phyloP scores from a whole-genome alignment of 768 basidiomycete species.

The Galerina sulciceps region DNA sequence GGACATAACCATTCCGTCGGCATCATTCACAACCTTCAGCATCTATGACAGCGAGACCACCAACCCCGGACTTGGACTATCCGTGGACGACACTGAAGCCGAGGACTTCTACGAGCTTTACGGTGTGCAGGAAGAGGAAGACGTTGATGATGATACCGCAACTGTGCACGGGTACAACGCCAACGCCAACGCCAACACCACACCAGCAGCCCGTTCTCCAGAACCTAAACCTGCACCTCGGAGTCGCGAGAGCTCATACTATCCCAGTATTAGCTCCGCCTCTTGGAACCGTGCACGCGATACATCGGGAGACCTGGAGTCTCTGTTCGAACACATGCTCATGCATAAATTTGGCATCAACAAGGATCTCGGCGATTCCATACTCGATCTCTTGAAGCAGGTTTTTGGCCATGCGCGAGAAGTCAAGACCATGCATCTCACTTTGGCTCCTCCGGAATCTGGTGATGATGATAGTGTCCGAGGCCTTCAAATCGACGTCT shows the following conservation, averaged over 20 bases:
- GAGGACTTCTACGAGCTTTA: constrained; percentile 27
- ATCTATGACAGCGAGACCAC: constrained; percentile 22
- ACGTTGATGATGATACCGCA: constrained; percentile 31
- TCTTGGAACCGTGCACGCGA: constrained; percentile 47
- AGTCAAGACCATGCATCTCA: constrained; percentile 54
- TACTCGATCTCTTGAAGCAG: constrained; percentile 48
- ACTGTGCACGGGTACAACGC: constrained; percentile 16
- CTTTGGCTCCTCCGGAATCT: constrained; percentile 53
- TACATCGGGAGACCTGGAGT: constrained; percentile 53
- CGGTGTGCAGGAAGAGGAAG: constrained; percentile 28
- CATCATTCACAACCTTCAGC: constrained; percentile 30
- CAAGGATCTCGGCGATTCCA: constrained; percentile 50
- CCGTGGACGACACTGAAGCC: constrained; percentile 24
- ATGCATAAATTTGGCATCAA: constrained; percentile 53
- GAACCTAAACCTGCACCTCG: not conserved
- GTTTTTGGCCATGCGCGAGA: constrained; percentile 60
- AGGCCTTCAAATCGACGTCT: not conserved
- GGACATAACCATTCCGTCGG: constrained; percentile 28
- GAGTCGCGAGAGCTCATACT: not conserved
- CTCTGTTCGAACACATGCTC: constrained; percentile 66
- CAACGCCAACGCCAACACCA: too few species aligned
- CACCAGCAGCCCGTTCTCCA: not conserved
- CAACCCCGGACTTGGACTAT: constrained; percentile 30
- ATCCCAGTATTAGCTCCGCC: constrained; percentile 14
- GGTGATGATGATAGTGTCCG: not conserved